phyloP scores from a whole-genome alignment of 2,329 filamentous ascomycete genomes.

The Juglanconis sp. region DNA sequence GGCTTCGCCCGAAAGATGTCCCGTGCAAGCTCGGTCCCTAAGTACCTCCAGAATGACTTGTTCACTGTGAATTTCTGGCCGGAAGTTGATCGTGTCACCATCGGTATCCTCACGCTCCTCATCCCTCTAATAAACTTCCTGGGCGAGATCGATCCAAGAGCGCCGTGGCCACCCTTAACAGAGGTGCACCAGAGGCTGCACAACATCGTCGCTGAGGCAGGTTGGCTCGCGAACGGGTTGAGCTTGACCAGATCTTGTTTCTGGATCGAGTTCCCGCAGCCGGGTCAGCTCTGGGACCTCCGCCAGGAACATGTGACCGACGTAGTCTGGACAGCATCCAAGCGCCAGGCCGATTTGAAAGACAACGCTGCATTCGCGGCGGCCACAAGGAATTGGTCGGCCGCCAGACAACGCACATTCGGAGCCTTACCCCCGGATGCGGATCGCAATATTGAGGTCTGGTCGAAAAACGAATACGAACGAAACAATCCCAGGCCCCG shows the following conservation, averaged over 20 bases:
- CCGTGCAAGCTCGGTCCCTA: constrained; percentile 21
- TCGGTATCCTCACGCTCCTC: constrained; percentile 26
- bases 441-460: neutral
- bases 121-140: constrained; percentile 33
- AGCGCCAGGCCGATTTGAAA: neutral
- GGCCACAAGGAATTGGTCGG: neutral
- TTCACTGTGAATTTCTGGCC: constrained; percentile 35
- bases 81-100: constrained; percentile 28
- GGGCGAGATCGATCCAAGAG: constrained; percentile 18
- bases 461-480: neutral
- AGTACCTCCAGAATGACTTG: constrained; percentile 9
- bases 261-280: constrained; percentile 25
- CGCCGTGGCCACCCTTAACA: constrained; percentile 18
- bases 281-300: constrained; percentile 25
- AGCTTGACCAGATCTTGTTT: constrained; percentile 29
- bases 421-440: neutral
- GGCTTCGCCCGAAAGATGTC: constrained; percentile 8
- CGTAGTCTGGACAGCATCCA: constrained; percentile 22
- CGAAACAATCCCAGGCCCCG: neutral
- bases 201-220: constrained; percentile 30
- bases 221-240: constrained; percentile 29
- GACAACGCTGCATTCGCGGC: neutral
- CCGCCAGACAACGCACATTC: neutral
- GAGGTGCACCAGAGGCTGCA: constrained; percentile 31
- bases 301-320: constrained; percentile 24